Evolutionary conservation across 371 early-diverging fungal genomes (phyloP), one percentile per base, ranked within the genome.

Genomic region (Entomophthora muscae): DNA sequence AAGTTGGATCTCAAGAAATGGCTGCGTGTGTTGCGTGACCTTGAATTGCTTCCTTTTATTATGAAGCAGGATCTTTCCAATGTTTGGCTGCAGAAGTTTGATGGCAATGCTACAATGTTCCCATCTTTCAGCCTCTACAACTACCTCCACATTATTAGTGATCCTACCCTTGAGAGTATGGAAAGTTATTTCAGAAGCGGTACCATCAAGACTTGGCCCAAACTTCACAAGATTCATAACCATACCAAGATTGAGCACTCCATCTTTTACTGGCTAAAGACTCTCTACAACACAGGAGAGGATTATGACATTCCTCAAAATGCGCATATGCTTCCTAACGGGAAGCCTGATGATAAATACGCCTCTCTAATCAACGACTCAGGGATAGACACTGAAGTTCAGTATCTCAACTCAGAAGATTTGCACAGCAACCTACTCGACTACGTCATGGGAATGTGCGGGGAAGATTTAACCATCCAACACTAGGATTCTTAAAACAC

Each of bases 1-100:
- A 89, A 88, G 67, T 77, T 93, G 33, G 93, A 93, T 60, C 69
- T 93, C 32, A 83, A 81, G 26, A 93, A 93, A 68, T 90, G 91
- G 90, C 76, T 93, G 51, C 78, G 82, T 52, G 77, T 91, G 2
- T n/a, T n/a, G n/a, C n/a, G n/a, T n/a, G n/a, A n/a, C n/a, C n/a
- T n/a, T n/a, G n/a, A n/a, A n/a, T n/a, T n/a, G n/a, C n/a, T n/a
- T n/a, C n/a, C n/a, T n/a, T n/a, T n/a, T n/a, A n/a, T n/a, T n/a
- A n/a, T n/a, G n/a, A n/a, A n/a, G n/a, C n/a, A n/a, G n/a, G n/a
- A n/a, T n/a, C n/a, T n/a, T n/a, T n/a, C n/a, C n/a, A n/a, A n/a
- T n/a, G n/a, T n/a, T n/a, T n/a, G n/a, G n/a, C n/a, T n/a, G n/a
- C n/a, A n/a, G n/a, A n/a, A n/a, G n/a, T n/a, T n/a, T n/a, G n/a